phyloP scores from a whole-genome alignment of 2,329 filamentous ascomycete genomes.

The Fusarium haematococcum region DNA sequence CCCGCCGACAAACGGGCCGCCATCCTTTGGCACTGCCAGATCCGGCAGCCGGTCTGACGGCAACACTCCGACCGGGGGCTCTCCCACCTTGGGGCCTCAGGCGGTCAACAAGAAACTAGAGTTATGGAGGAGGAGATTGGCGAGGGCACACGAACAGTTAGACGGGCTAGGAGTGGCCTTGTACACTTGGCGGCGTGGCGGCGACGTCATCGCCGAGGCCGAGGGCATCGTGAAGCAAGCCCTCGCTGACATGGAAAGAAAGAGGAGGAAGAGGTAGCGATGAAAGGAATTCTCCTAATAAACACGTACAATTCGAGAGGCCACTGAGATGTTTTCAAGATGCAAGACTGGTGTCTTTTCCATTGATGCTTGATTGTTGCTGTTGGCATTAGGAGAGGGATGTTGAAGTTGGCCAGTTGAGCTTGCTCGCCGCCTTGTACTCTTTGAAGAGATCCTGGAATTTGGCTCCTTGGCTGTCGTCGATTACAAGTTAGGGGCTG shows the following conservation, averaged over 20 bases:
- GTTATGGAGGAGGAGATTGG: constrained; percentile 77
- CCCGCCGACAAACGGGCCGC: constrained; percentile 43
- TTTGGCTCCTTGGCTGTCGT: background rate
- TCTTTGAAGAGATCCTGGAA: background rate
- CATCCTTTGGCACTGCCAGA: constrained; percentile 40
- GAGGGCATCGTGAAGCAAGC: constrained; percentile 71
- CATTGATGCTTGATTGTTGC: background rate
- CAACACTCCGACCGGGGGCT: constrained; percentile 49
- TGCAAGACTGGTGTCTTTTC: background rate
- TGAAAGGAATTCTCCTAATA: constrained; percentile 2
- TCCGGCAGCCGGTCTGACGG: constrained; percentile 48
- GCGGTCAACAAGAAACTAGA: constrained; percentile 75
- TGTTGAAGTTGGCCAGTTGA: background rate
- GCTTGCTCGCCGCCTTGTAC: background rate
- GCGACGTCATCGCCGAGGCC: constrained; percentile 76
- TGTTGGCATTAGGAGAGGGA: background rate
- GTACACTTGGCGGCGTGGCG: constrained; percentile 79
- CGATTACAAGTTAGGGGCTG: background rate
- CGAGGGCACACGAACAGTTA: constrained; percentile 71
- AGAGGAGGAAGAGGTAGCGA: constrained; percentile 27
- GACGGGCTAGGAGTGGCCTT: constrained; percentile 74
- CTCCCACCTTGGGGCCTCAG: constrained; percentile 50
- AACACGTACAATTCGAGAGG: background rate
- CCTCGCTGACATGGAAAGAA: constrained; percentile 56
- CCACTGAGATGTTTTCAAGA: background rate